A percentile compares a stretch with the other conserved stretches of the same genome.
phyloP scores from a whole-genome alignment of 441 rosid species.

The Bruguiera hainesii region DNA sequence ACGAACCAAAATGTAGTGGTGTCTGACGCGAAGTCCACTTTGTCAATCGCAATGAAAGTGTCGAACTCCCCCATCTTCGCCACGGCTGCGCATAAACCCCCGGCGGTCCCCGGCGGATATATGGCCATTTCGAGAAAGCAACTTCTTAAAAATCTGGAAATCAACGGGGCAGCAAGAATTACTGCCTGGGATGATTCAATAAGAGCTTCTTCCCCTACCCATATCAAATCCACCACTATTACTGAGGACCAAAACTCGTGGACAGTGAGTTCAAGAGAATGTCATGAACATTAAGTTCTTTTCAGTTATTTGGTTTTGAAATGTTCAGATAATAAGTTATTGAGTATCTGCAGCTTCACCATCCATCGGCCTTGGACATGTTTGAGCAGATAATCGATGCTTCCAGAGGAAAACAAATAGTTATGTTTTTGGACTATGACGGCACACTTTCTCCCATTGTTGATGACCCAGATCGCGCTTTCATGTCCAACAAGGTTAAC shows the following conservation, averaged over 20 bases:
- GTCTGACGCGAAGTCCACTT: constrained; percentile 41
- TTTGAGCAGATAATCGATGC: constrained; percentile 67
- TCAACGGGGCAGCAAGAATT: constrained; percentile 56
- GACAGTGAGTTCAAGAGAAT: constrained; percentile 44
- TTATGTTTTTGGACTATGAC: constrained; percentile 89
- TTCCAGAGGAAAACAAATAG: constrained; percentile 77
- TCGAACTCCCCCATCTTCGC: constrained; percentile 43
- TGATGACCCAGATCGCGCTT: constrained; percentile 83
- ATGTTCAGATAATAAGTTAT: constrained; percentile 2
- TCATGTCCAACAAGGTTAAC: constrained; percentile 79
- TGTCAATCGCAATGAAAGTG: constrained; percentile 33
- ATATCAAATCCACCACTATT: constrained; percentile 48
- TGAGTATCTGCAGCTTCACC: constrained; percentile 41
- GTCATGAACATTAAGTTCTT: not conserved
- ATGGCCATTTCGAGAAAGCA: constrained; percentile 53
- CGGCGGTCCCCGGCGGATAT: constrained; percentile 55
- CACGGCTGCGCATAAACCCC: constrained; percentile 59
- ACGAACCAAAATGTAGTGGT: constrained; percentile 69
- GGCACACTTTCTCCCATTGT: constrained; percentile 97
- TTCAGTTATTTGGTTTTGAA: not conserved
- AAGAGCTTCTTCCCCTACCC: constrained; percentile 91
- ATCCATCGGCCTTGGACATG: constrained; percentile 82
- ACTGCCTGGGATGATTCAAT: constrained; percentile 86
- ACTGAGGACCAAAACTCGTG: constrained; percentile 48
- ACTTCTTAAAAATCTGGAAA: constrained; percentile 59